A percentile compares a stretch with the other conserved stretches of the same genome.
Evolutionary conservation across 345 rosid species (phyloP).

Genomic region (Aethionema arabicum): DNA sequence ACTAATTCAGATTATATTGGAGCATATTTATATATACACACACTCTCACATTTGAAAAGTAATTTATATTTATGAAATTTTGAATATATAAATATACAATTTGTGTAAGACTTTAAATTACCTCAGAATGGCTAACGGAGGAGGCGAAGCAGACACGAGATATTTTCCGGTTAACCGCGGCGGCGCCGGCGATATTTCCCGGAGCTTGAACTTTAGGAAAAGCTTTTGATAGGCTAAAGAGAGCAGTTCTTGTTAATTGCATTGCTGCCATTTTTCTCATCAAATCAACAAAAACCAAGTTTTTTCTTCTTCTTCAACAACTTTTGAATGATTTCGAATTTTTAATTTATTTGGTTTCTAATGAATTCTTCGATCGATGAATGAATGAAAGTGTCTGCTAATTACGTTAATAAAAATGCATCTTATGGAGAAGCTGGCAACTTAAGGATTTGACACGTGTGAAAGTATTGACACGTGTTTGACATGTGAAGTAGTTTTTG

Average conservation of each 20-base stretch:
- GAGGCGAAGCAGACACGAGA: slow-evolving; percentile 37
- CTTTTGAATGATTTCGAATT: neutral
- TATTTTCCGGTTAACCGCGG: slow-evolving; percentile 2
- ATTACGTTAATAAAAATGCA: slow-evolving; percentile 19
- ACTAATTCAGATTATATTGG: too few relatives aligned
- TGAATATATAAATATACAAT: neutral
- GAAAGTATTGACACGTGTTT: slow-evolving; percentile 14
- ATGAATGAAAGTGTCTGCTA: too few relatives aligned
- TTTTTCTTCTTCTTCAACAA: neutral
- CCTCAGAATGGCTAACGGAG: slow-evolving; percentile 32
- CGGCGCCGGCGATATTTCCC: slow-evolving; percentile 12
- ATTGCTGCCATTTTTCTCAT: slow-evolving; percentile 29
- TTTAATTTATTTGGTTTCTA: neutral
- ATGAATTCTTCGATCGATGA: too few relatives aligned
- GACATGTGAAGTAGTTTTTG: neutral
- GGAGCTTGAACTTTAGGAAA: slow-evolving; percentile 28
- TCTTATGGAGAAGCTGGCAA: slow-evolving; percentile 24
- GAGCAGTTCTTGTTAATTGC: slow-evolving; percentile 32
- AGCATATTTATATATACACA: too few relatives aligned
- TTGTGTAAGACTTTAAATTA: slow-evolving; percentile 10
- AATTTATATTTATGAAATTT: too few relatives aligned
- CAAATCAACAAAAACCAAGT: slow-evolving; percentile 7
- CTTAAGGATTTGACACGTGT: slow-evolving; percentile 20
- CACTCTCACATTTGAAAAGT: too few relatives aligned
- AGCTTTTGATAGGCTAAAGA: slow-evolving; percentile 28